Conservation (phyloP, 345 rosid species). For the Dipteronia dyeriana region DNA sequence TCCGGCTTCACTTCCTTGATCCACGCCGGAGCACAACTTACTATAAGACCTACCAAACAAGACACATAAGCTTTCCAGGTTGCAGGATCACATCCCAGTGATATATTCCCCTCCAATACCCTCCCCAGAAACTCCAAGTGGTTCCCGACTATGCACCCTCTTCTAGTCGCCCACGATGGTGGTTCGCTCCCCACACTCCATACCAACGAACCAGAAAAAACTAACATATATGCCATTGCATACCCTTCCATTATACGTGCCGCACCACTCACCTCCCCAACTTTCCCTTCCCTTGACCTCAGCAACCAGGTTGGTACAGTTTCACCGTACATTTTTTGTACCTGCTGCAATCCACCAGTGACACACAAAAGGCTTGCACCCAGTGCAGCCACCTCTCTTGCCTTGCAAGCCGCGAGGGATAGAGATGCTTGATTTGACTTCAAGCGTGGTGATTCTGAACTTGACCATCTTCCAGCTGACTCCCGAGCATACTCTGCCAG, state of each 20-base stretch:
- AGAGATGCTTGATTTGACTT: constrained; percentile 52
- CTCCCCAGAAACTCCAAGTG: constrained; percentile 59
- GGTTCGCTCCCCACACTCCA: constrained; percentile 39
- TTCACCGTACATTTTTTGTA: constrained; percentile 48
- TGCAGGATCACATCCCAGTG: constrained; percentile 50
- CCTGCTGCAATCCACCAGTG: constrained; percentile 51
- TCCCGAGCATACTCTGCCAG: constrained; percentile 52
- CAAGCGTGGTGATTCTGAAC: constrained; percentile 31
- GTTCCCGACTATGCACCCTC: constrained; percentile 28
- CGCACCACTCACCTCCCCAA: constrained; percentile 31
- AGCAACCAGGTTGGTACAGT: constrained; percentile 65
- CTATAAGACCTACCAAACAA: constrained; percentile 47
- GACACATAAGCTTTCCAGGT: constrained; percentile 67
- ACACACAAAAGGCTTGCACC: constrained; percentile 59
- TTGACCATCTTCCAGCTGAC: constrained; percentile 33
- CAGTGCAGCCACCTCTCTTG: constrained; percentile 52
- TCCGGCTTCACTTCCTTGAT: constrained; percentile 45
- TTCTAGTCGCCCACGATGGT: constrained; percentile 33
- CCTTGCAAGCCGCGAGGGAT: constrained; percentile 39
- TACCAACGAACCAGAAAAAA: constrained; percentile 42
- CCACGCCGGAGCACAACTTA: constrained; percentile 56
- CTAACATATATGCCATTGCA: constrained; percentile 54
- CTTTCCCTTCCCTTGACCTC: constrained; percentile 33
- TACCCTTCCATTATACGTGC: constrained; percentile 48
- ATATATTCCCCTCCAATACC: constrained; percentile 49